A percentile compares a stretch with the other conserved stretches of the same genome.
Conservation (phyloP, 495 filamentous ascomycete genomes). For the Daldinia decipiens region DNA sequence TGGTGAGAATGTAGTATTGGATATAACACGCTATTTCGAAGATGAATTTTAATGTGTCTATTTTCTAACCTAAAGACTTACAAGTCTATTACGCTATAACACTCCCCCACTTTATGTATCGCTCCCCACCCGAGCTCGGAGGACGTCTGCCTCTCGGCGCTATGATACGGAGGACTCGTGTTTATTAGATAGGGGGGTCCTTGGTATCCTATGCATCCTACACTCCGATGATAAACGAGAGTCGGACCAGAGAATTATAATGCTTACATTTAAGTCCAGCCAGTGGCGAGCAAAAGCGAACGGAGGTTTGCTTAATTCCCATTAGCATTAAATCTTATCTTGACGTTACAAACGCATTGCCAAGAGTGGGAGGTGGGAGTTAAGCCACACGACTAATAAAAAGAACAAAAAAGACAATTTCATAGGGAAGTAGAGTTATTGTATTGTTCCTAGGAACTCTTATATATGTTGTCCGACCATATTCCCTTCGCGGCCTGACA, state of each 20-base stretch:
- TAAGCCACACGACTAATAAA: neutral
- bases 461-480: neutral
- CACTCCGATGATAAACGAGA: too few species aligned
- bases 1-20: constrained; percentile 22
- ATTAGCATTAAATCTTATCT: neutral
- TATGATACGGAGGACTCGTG: constrained; percentile 6
- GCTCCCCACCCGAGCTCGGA: constrained; percentile 36
- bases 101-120: constrained; percentile 37
- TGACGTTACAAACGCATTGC: neutral
- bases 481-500: neutral
- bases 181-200: too few species aligned
- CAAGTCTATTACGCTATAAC: constrained; percentile 14
- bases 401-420: neutral
- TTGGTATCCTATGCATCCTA: too few species aligned
- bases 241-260: too few species aligned
- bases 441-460: constrained; percentile 8
- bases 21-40: neutral
- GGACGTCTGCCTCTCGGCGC: neutral
- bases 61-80: neutral
- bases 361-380: constrained; percentile 32
- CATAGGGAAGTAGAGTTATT: constrained; percentile 20
- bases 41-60: neutral
- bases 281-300: too few species aligned
- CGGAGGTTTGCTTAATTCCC: neutral
- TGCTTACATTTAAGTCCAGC: too few species aligned